phyloP scores from a whole-genome alignment of 2,329 filamentous ascomycete species.

The Hymenoscyphus albidus region DNA sequence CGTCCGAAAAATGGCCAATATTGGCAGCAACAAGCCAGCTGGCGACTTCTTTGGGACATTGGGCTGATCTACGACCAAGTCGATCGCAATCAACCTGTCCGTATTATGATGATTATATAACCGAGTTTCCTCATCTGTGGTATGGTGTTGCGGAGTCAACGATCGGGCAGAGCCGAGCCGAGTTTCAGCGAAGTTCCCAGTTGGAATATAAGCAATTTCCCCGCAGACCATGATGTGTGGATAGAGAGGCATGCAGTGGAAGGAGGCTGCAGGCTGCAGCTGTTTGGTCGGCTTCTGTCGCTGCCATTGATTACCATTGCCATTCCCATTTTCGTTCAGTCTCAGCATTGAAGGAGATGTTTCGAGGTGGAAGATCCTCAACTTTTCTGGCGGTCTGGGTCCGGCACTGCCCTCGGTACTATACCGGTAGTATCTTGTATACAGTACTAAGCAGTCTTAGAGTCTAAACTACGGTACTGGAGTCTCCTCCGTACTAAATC shows the following conservation, averaged over 20 bases:
- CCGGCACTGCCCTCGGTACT: neutral
- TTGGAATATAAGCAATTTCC: neutral
- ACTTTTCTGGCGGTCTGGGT: neutral
- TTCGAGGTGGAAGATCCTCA: neutral
- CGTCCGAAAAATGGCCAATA: slow-evolving; percentile 15
- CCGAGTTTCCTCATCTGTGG: neutral
- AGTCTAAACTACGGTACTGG: too few species aligned
- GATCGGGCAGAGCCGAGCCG: neutral
- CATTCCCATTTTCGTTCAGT: neutral
- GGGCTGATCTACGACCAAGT: slow-evolving; percentile 9
- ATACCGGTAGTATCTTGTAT: neutral
- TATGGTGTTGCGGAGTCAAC: neutral
- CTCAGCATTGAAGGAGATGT: neutral
- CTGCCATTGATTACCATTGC: neutral
- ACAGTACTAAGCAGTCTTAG: too few species aligned
- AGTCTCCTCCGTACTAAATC: neutral
- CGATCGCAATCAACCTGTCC: slow-evolving; percentile 4
- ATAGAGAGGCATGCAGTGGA: neutral
- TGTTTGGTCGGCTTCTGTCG: neutral
- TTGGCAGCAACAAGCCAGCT: slow-evolving; percentile 17
- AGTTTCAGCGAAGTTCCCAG: neutral
- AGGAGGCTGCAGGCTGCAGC: neutral
- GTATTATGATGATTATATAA: too few species aligned
- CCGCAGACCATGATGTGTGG: neutral
- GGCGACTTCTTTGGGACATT: slow-evolving; percentile 3